Base-by-base conservation (phyloP, 176 grass and related monocot genomes). In the Zoysia japonica region DNA sequence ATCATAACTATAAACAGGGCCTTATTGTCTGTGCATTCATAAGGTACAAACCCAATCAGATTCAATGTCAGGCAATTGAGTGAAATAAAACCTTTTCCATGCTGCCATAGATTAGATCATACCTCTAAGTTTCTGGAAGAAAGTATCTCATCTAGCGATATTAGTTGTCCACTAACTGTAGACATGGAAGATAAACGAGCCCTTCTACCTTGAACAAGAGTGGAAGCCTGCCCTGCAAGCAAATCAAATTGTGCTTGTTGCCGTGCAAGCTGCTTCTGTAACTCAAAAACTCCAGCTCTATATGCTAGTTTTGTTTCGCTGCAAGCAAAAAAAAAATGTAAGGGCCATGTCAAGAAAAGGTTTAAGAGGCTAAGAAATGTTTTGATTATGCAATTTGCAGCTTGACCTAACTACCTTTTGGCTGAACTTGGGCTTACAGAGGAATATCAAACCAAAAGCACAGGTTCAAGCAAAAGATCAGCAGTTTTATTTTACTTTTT, bases 281-380 rank as follows among this genome's bases (percentile, higher is more conserved):
- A 98, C 78, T 98, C 88, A 85, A 90, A 75, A 82, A 88, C 90
- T 83, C 94, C 96, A 2, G 89, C 86, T 86, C 91, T 91, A 55
- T 90, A 98, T 78, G 92, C 92, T 78, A 92, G 50, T 83, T 99
- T 99, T 83, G 90, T 85, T 93, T 95, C 96, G 63, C 96, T 99
- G 74, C 49, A 83, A 70, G n/a, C 13, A 70, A 48, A 46, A 65
- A 70, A 28, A 28, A 28, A 73, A 74, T 0, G 0, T 59, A 45
- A 80, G 13, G 5, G 57, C 1, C 12, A 28, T 82, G 57, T 84
- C 28, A 81, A n/a, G 28, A 87, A 87, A 77, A 81, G 51, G 16
- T 45, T 81, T 50, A 61, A 39, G 36, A 87, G 56, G 67, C 20
- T 79, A 80, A 56, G 49, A 77, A 64, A 11, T 47, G 16, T 74